A percentile compares a stretch with the other conserved stretches of the same genome.
Evolutionary conservation across 1,139 yeast species (phyloP).

Genomic region (Scheffersomyces titani): DNA sequence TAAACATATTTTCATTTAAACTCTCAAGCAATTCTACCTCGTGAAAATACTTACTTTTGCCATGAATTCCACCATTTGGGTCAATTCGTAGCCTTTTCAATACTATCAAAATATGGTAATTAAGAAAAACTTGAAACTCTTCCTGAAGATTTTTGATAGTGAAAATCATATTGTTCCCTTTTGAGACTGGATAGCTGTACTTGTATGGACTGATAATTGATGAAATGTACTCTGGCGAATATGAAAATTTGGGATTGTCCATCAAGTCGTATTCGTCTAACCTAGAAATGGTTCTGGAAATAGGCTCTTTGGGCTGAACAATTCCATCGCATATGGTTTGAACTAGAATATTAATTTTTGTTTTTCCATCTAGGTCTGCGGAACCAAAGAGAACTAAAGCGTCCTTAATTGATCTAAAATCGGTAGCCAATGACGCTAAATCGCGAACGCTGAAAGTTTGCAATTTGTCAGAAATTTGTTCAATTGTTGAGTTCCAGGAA

Average conservation of each 20-base stretch:
- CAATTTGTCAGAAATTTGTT: not conserved
- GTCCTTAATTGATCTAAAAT: not conserved
- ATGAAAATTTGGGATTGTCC: not conserved
- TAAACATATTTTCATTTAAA: slow-evolving; percentile 3
- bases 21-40: slow-evolving; percentile 10
- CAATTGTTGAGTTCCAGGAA: not conserved
- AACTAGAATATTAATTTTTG: not conserved
- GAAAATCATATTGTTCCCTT: not conserved
- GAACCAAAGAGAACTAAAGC: not conserved
- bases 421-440: not conserved
- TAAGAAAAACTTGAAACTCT: slow-evolving; percentile 5
- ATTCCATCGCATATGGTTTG: not conserved
- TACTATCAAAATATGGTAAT: slow-evolving; percentile 20
- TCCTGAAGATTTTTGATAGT: not conserved
- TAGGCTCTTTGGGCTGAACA: not conserved
- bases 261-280: not conserved
- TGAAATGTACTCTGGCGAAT: not conserved
- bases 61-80: slow-evolving; percentile 21
- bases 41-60: slow-evolving; percentile 32
- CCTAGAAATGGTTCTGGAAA: not conserved
- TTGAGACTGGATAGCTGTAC: not conserved
- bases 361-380: not conserved
- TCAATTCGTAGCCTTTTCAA: slow-evolving; percentile 21
- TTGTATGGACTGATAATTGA: not conserved
- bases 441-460: not conserved